Evolutionary conservation across 352 stramenopile genomes (phyloP).

Genomic region (Phytophthora tentaculata): DNA sequence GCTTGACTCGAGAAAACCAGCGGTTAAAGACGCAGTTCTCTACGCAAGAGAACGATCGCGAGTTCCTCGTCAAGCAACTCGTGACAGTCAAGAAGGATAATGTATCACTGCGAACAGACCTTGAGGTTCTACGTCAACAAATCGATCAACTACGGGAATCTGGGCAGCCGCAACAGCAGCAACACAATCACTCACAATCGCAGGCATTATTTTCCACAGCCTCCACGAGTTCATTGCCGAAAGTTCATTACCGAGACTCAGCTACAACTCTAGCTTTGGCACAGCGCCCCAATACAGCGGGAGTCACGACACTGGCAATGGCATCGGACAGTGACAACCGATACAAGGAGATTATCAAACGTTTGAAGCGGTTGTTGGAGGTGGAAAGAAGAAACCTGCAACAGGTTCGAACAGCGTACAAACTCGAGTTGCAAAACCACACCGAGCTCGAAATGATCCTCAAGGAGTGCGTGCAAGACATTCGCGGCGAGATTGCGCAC

Average conservation of each 20-base stretch:
- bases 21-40: constrained; percentile 91
- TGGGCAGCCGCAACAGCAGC: constrained; percentile 37
- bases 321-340: constrained; percentile 65
- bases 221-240: constrained; percentile 52
- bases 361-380: constrained; percentile 90
- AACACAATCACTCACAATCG: constrained; percentile 30
- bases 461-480: constrained; percentile 84
- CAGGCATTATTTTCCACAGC: constrained; percentile 27
- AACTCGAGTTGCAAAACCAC: constrained; percentile 73
- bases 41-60: constrained; percentile 93
- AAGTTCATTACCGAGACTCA: constrained; percentile 38
- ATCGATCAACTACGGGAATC: constrained; percentile 56
- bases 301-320: constrained; percentile 9
- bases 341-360: constrained; percentile 95
- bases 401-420: constrained; percentile 78
- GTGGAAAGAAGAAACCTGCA: constrained; percentile 84
- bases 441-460: constrained; percentile 86
- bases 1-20: constrained; percentile 87
- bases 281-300: constrained; percentile 35
- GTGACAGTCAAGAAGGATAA: constrained; percentile 94
- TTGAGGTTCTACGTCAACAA: constrained; percentile 60
- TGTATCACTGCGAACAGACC: constrained; percentile 68
- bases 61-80: constrained; percentile 93
- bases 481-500: constrained; percentile 62
- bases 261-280: constrained; percentile 18